Evolutionary conservation across 2,329 filamentous ascomycete genomes (phyloP).

Genomic region (Fusarium verticillioides): DNA sequence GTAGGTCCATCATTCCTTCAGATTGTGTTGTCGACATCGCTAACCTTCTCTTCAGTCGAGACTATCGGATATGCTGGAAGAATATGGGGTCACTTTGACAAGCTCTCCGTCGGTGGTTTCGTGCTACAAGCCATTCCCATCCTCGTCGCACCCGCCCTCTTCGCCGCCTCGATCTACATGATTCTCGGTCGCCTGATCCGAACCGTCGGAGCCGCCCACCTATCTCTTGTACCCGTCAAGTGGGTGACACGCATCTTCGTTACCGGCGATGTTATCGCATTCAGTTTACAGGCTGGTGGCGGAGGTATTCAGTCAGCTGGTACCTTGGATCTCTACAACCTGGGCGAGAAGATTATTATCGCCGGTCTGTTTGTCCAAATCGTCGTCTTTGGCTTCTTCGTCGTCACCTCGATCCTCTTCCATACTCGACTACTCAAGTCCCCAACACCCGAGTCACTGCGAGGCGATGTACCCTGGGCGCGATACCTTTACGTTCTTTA

Average conservation of each 20-base stretch:
- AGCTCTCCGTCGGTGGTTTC: background rate
- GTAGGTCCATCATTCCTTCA: rapidly evolving
- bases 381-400: conserved; percentile 9
- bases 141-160: conserved; percentile 12
- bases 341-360: conserved; percentile 14
- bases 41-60: background rate
- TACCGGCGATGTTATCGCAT: background rate
- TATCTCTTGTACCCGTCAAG: conserved; percentile 6
- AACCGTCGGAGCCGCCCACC: background rate
- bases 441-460: background rate
- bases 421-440: background rate
- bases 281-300: background rate
- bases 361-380: conserved; percentile 9
- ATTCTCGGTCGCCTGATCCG: conserved; percentile 16
- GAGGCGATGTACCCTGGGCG: background rate
- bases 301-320: conserved; percentile 13
- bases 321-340: background rate
- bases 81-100: conserved; percentile 20
- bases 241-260: conserved; percentile 21
- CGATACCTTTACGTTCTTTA: conserved; percentile 15
- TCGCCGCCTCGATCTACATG: conserved; percentile 22
- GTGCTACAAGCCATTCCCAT: conserved; percentile 13
- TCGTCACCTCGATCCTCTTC: conserved; percentile 5
- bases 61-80: conserved; percentile 11
- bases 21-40: rapidly evolving